Evolutionary conservation across 2,329 filamentous ascomycete genomes (phyloP).

Genomic region (Pezicula neosporulosa): DNA sequence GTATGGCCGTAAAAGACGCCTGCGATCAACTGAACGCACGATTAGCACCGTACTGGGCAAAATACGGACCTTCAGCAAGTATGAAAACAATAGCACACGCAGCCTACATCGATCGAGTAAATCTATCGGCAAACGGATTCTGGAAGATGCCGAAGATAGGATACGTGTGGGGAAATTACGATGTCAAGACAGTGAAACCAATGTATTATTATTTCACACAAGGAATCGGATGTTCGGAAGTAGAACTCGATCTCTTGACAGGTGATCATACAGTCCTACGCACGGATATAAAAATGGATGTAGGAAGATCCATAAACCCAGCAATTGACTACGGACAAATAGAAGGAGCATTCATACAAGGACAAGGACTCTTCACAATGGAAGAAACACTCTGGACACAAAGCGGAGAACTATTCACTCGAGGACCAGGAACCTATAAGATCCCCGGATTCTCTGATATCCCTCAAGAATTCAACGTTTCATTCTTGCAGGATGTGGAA

Average conservation of each 20-base stretch:
- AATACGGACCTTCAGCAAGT: conserved; percentile 68
- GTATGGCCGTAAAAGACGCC: conserved; percentile 89
- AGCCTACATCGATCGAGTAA: conserved; percentile 92
- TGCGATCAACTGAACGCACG: conserved; percentile 86
- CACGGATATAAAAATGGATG: conserved; percentile 95
- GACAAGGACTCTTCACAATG: conserved; percentile 73
- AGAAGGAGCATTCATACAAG: conserved; percentile 76
- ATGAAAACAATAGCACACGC: conserved; percentile 89
- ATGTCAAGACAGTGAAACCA: conserved; percentile 51
- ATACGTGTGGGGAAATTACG: conserved; percentile 86
- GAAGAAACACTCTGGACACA: conserved; percentile 66
- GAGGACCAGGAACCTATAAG: conserved; percentile 73
- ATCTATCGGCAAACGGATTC: conserved; percentile 88
- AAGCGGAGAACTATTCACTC: conserved; percentile 58
- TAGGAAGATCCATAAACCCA: conserved; percentile 66
- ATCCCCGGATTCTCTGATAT: conserved; percentile 87
- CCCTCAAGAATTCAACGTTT: conserved; percentile 59
- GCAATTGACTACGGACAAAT: conserved; percentile 79
- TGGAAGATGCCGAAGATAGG: conserved; percentile 97
- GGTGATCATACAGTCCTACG: conserved; percentile 86
- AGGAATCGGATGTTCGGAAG: conserved; percentile 82
- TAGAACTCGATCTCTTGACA: conserved; percentile 86
- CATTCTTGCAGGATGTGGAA: conserved; percentile 33
- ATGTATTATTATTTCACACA: conserved; percentile 97
- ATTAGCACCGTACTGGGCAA: conserved; percentile 77